phyloP scores from a whole-genome alignment of 1,284 basidiomycete species.

The Leccinum colubrinum region DNA sequence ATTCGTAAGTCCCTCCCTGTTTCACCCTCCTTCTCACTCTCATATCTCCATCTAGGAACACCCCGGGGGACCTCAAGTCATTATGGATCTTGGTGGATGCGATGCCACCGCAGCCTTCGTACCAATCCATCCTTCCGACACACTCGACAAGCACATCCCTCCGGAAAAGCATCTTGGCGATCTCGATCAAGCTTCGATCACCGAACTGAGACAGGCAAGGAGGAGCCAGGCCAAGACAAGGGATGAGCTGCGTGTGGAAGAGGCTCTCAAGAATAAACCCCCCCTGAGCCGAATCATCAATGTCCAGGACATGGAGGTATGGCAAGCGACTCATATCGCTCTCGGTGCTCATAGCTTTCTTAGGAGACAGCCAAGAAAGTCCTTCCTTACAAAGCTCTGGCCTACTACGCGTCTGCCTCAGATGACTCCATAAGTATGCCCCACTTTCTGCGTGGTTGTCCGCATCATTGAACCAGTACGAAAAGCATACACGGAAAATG shows the following conservation, averaged over 20 bases:
- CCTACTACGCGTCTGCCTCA: conserved; percentile 81
- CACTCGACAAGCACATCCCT: conserved; percentile 67
- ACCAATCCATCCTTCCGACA: conserved; percentile 72
- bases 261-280: conserved; percentile 59
- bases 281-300: conserved; percentile 68
- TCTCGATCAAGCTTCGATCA: conserved; percentile 55
- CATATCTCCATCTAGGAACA: conserved; percentile 53
- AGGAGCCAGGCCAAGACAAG: conserved; percentile 53
- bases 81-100: conserved; percentile 76
- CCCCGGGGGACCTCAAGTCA: conserved; percentile 78
- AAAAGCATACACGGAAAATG: conserved; percentile 64
- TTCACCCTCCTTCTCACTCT: not conserved
- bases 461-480: conserved; percentile 4
- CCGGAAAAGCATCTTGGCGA: conserved; percentile 69
- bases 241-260: conserved; percentile 70
- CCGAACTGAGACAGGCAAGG: conserved; percentile 39
- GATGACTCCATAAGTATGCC: conserved; percentile 79
- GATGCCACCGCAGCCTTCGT: conserved; percentile 76
- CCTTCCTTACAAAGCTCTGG: conserved; percentile 69
- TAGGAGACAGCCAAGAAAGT: conserved; percentile 63
- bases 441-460: conserved; percentile 1
- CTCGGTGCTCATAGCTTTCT: not conserved
- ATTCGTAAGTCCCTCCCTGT: conserved; percentile 39
- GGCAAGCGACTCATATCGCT: not conserved
- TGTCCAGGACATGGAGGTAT: conserved; percentile 76